Percentiles rank a stretch among this genome's conserved stretches.
Evolutionary conservation across 2,329 filamentous ascomycete species (phyloP).

Genomic region (Malbranchea cinnamomea): DNA sequence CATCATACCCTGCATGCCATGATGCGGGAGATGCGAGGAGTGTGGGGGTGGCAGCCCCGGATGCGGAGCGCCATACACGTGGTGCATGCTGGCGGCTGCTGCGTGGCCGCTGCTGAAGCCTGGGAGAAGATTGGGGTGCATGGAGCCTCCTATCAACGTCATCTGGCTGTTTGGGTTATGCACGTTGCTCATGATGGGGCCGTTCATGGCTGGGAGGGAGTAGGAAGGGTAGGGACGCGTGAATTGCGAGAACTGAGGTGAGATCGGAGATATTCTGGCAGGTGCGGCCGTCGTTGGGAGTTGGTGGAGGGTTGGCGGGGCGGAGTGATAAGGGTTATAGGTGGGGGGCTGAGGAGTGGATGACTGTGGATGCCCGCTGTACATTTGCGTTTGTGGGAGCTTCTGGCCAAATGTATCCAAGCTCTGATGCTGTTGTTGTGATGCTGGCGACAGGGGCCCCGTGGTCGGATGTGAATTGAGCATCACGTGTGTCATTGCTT

Average conservation of each 20-base stretch:
- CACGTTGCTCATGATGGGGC: constrained; percentile 63
- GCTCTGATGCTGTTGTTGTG: constrained; percentile 38
- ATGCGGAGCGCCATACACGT: constrained; percentile 44
- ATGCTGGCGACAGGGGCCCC: constrained; percentile 12
- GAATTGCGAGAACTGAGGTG: constrained; percentile 22
- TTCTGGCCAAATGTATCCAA: constrained; percentile 47
- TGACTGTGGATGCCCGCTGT: constrained; percentile 25
- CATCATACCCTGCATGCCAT: constrained; percentile 34
- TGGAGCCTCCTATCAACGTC: constrained; percentile 50
- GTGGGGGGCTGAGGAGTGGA: constrained; percentile 34
- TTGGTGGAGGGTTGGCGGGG: constrained; percentile 26
- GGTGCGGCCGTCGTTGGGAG: constrained; percentile 35
- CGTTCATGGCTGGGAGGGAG: constrained; percentile 46
- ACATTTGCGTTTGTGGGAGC: constrained; percentile 35
- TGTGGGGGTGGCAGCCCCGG: too few relatives aligned
- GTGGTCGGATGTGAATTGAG: constrained; percentile 33
- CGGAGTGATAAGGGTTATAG: constrained; percentile 23
- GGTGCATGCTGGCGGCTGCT: constrained; percentile 38
- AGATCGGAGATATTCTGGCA: constrained; percentile 28
- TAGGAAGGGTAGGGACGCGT: constrained; percentile 36
- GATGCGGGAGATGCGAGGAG: constrained; percentile 20
- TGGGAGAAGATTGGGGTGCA: constrained; percentile 41
- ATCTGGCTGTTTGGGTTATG: constrained; percentile 58
- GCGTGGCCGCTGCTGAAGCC: constrained; percentile 47
- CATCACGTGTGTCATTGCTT: constrained; percentile 30